Percentiles rank a stretch among this genome's conserved stretches.
These are phyloP conservation scores for Jamesozyma jinghongensis DNA, from an alignment of 805 yeast genomes.

Conservation along the genomic window DNA sequence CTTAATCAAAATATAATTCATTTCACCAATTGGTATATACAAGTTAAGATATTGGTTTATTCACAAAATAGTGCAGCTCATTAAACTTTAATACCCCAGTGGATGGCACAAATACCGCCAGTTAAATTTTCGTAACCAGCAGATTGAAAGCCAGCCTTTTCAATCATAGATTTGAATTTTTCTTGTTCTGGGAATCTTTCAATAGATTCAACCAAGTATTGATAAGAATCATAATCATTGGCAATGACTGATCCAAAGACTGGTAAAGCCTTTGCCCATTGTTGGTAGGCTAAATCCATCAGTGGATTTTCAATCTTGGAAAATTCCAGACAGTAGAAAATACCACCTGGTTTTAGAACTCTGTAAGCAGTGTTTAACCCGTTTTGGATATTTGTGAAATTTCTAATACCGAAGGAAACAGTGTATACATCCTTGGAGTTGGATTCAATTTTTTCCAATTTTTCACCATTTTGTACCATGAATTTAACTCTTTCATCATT, in stretches of 20 bases:
- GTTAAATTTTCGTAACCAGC: slow-evolving; percentile 90
- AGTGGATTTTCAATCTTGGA: slow-evolving; percentile 79
- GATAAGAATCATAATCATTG: slow-evolving; percentile 91
- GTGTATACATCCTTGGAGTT: slow-evolving; percentile 92
- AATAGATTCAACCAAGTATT: slow-evolving; percentile 91
- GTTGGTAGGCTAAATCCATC: slow-evolving; percentile 68
- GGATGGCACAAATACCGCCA: slow-evolving; percentile 92
- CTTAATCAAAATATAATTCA: no score
- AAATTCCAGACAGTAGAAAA: slow-evolving; percentile 92
- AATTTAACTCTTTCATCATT: slow-evolving; percentile 56
- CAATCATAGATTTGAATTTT: slow-evolving; percentile 81
- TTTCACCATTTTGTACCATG: slow-evolving; percentile 88
- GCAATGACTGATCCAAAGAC: slow-evolving; percentile 94
- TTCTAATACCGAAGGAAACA: slow-evolving; percentile 94
- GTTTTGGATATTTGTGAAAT: slow-evolving; percentile 88
- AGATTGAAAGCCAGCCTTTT: slow-evolving; percentile 92
- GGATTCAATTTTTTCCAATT: slow-evolving; percentile 71
- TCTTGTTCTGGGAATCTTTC: slow-evolving; percentile 89
- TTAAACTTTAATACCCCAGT: slow-evolving; percentile 83
- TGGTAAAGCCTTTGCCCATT: slow-evolving; percentile 83
- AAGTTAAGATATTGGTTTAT: not conserved
- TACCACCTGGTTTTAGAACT: slow-evolving; percentile 94
- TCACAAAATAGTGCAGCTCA: no score
- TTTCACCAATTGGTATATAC: not conserved
- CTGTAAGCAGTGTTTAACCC: slow-evolving; percentile 94